Conservation (phyloP, 2,329 filamentous ascomycete species). For the Pyrenophora graminea region DNA sequence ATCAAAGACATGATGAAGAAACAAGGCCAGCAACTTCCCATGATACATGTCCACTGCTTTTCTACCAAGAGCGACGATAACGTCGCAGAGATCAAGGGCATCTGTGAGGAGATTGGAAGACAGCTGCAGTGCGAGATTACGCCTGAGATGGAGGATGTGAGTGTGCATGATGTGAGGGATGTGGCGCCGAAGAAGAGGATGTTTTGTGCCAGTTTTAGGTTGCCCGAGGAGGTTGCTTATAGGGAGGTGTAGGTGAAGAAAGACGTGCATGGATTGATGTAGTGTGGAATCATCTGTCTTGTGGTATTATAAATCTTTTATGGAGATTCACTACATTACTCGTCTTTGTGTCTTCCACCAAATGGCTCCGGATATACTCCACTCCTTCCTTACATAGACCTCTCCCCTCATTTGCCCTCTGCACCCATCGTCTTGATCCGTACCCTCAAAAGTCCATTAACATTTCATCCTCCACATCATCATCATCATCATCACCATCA, state of each 20-base stretch:
- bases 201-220: slow-evolving; percentile 91
- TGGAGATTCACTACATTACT: no score
- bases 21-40: slow-evolving; percentile 65
- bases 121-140: slow-evolving; percentile 64
- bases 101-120: slow-evolving; percentile 68
- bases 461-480: slow-evolving; percentile 33
- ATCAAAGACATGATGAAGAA: slow-evolving; percentile 40
- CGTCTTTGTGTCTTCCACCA: no score
- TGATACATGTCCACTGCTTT: slow-evolving; percentile 96
- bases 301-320: no score
- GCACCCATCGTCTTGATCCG: neutral
- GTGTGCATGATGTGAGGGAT: slow-evolving; percentile 71
- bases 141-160: slow-evolving; percentile 60
- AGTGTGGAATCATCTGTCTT: no score
- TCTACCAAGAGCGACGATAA: slow-evolving; percentile 79
- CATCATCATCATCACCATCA: slow-evolving; percentile 1
- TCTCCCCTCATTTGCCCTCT: no score
- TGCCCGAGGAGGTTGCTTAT: slow-evolving; percentile 85
- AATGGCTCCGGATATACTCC: no score
- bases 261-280: no score
- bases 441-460: slow-evolving; percentile 25
- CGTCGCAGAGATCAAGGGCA: slow-evolving; percentile 60
- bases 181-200: slow-evolving; percentile 94
- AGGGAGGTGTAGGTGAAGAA: slow-evolving; percentile 35
- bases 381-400: no score